Evolutionary conservation across 495 filamentous ascomycete species (phyloP).

Genomic region (Penicillium silybi): DNA sequence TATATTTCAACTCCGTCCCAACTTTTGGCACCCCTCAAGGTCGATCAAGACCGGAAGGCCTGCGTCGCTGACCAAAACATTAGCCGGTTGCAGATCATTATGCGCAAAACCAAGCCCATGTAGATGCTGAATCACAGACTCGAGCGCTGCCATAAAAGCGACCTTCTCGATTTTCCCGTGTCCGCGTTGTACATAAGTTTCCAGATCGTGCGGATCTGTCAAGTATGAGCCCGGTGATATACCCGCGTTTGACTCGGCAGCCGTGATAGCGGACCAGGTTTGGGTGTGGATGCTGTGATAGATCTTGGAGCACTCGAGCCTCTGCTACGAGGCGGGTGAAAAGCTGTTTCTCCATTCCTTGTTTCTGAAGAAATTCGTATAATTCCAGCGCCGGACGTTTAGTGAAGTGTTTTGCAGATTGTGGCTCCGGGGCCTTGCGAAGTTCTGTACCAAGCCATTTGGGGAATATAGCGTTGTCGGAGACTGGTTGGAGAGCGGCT

Average conservation of each 20-base stretch:
- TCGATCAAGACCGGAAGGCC: conserved; percentile 32
- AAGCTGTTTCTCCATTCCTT: too few relatives aligned
- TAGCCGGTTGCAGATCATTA: conserved; percentile 36
- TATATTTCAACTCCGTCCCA: conserved; percentile 17
- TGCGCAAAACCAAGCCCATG: conserved; percentile 37
- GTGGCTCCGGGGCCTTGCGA: too few relatives aligned
- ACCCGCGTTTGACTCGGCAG: conserved; percentile 26
- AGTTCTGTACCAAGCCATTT: too few relatives aligned
- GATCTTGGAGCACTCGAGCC: conserved; percentile 13
- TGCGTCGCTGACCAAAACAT: conserved; percentile 30
- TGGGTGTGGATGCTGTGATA: conserved; percentile 24
- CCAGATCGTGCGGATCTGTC: conserved; percentile 18
- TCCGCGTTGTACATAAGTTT: conserved; percentile 8
- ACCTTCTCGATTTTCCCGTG: conserved; percentile 10
- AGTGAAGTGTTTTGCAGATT: too few relatives aligned
- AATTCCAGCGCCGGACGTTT: too few relatives aligned
- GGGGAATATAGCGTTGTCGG: too few relatives aligned
- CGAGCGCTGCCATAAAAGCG: conserved; percentile 26
- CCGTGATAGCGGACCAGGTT: conserved; percentile 30
- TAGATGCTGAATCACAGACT: conserved; percentile 28
- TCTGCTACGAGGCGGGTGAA: not conserved
- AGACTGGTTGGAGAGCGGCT: too few relatives aligned
- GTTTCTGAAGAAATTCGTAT: too few relatives aligned
- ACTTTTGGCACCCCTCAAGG: conserved; percentile 26
- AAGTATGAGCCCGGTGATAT: conserved; percentile 30